Conservation (phyloP, 495 filamentous ascomycete species). For the Aspergillus funiculosus region DNA sequence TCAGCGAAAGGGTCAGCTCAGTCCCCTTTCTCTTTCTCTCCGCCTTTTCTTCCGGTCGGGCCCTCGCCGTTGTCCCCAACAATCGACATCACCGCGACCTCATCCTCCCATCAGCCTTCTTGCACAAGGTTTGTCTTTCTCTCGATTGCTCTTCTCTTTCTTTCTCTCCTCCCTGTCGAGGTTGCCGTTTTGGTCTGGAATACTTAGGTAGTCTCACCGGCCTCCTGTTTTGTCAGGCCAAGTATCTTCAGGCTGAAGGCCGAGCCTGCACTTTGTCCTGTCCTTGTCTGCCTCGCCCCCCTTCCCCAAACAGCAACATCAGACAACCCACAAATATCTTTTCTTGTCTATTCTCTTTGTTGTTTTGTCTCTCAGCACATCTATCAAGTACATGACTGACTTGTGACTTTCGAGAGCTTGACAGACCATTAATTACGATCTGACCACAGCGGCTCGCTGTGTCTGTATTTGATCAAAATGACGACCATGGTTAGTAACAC, state of each 20-base stretch:
- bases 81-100: constrained; percentile 27
- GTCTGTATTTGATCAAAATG: constrained; percentile 36
- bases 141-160: not conserved
- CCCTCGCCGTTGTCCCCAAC: constrained; percentile 18
- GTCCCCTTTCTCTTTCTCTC: constrained; percentile 23
- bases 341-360: constrained; percentile 8
- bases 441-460: constrained; percentile 37
- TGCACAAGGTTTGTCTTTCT: constrained; percentile 17
- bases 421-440: constrained; percentile 6
- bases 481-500: constrained; percentile 42
- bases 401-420: constrained; percentile 14
- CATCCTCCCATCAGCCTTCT: constrained; percentile 13
- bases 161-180: not conserved
- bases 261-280: constrained; percentile 9
- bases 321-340: constrained; percentile 16
- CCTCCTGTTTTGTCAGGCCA: constrained; percentile 13
- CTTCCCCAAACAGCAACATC: no score
- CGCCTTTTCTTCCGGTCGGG: constrained; percentile 26
- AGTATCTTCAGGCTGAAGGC: constrained; percentile 15
- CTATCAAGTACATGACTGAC: no score
- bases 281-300: constrained; percentile 15
- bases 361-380: no score
- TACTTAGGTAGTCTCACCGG: constrained; percentile 3
- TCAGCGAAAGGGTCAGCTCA: constrained; percentile 20
- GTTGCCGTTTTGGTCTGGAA: not conserved